Conservation (phyloP, 225 moss, liverwort and hornwort genomes). For the Straminergon stramineum region DNA sequence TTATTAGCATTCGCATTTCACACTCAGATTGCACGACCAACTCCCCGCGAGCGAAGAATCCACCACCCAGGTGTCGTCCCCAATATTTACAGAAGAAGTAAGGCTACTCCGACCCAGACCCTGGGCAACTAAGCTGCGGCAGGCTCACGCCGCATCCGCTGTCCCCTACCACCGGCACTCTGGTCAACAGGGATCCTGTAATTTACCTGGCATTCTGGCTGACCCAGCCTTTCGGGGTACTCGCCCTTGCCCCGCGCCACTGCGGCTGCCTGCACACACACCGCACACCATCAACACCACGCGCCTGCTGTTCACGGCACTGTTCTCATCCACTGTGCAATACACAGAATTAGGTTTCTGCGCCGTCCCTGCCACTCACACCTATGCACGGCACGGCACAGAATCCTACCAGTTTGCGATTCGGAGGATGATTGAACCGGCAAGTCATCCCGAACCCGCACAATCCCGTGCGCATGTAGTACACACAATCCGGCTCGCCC, state of each 20-base stretch:
- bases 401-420: slow-evolving; percentile 51
- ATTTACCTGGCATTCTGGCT: slow-evolving; percentile 97
- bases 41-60: not conserved
- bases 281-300: not conserved
- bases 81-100: not conserved
- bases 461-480: slow-evolving; percentile 96
- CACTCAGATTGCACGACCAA: not conserved
- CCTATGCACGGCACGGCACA: not conserved
- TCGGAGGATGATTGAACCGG: slow-evolving; percentile 93
- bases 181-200: not conserved
- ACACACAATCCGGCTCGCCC: slow-evolving; percentile 94
- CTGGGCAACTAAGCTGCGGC: not conserved
- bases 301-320: not conserved
- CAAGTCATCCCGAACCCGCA: slow-evolving; percentile 97
- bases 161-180: not conserved
- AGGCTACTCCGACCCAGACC: not conserved
- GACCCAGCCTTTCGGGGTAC: slow-evolving; percentile 91
- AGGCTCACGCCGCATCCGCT: not conserved
- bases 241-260: slow-evolving; percentile 95
- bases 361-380: not conserved
- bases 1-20: not conserved
- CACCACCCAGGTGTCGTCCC: not conserved
- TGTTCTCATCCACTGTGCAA: not conserved
- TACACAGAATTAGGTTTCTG: slow-evolving; percentile 21
- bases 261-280: slow-evolving; percentile 71